Percentiles rank a stretch among this genome's conserved stretches.
Evolutionary conservation across 345 rosid species (phyloP).

Genomic region (Populus pruinosa): DNA sequence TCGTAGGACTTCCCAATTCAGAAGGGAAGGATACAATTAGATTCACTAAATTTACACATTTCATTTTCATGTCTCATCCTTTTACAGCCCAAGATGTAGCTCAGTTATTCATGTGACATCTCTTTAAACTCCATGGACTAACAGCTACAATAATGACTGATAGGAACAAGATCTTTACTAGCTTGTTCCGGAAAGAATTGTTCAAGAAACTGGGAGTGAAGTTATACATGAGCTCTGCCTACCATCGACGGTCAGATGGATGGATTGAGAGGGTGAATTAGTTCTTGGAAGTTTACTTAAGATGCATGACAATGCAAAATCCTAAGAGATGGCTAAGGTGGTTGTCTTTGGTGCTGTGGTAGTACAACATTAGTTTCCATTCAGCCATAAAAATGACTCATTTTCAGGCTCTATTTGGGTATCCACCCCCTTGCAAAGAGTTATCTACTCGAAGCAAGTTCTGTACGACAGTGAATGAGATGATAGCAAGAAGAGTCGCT

Average conservation of each 20-base stretch:
- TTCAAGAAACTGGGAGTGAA: neutral
- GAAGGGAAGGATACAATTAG: neutral
- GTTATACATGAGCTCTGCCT: neutral
- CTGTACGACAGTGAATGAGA: neutral
- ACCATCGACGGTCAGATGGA: neutral
- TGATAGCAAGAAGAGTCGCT: neutral
- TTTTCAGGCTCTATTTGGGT: neutral
- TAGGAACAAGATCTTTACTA: neutral
- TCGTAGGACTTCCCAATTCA: no score
- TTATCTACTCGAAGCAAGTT: neutral
- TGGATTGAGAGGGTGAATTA: neutral
- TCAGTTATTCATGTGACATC: neutral
- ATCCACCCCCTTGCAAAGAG: neutral
- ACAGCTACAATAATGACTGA: neutral
- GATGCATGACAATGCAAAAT: neutral
- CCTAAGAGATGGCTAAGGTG: neutral
- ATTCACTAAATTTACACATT: neutral
- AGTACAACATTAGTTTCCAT: neutral
- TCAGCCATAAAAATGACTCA: neutral
- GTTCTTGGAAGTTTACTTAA: neutral
- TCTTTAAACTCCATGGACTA: neutral
- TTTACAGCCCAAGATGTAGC: neutral
- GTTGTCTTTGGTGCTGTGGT: neutral
- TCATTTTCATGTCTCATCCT: neutral
- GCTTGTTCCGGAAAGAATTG: neutral